Evolutionary conservation across 179 eudicot species (phyloP), one percentile per base, ranked within the genome.

Genomic region (Spinacia oleracea): DNA sequence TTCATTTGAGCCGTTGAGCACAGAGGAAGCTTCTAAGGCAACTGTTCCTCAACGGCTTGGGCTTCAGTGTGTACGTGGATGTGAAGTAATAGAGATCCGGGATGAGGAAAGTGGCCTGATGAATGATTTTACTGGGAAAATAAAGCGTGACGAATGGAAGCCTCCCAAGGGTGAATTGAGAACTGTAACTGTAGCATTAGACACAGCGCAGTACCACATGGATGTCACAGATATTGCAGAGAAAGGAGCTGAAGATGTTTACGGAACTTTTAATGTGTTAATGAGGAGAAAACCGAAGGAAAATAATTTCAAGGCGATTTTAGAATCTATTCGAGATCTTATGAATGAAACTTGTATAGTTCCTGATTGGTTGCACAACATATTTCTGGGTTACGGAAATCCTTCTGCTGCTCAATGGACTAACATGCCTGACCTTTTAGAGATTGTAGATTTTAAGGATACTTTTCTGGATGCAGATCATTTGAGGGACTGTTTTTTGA

Each of bases 211-310:
- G 68, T 95, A 95, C 83, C 97, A 95, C 84, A 93, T 95, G 97
- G 98, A 95, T 91, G 97, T 91, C 73, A 83, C 88, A 85, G 91
- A 95, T 84, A 93, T 95, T 76, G 98, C 98, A 67, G 98, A 95
- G 87, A 91, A 93, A 83, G 98, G 98, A 27, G 89, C 89, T 73
- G 98, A 93, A 79, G 98, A 95, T 87, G 88, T 95, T 40, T 95
- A 95, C 76, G 85, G 97, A 76, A 88, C 96, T 59, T 95, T 95
- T 78, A 91, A 95, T 78, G 79, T 93, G 73, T 83, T 95, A 82
- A 90, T 95, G 98, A 88, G 98, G 83, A 92, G 98, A 84, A 95
- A 95, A 82, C 98, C 98, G 9, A 95, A 95, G 88, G 98, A 95
- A 85, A 95, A 95, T 79, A 95, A 95, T 83, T 95, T 95, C 77